A percentile compares a stretch with the other conserved stretches of the same genome.
These are phyloP conservation scores for Mallotus repandus DNA, from an alignment of 441 rosid species.

Conservation along the genomic window DNA sequence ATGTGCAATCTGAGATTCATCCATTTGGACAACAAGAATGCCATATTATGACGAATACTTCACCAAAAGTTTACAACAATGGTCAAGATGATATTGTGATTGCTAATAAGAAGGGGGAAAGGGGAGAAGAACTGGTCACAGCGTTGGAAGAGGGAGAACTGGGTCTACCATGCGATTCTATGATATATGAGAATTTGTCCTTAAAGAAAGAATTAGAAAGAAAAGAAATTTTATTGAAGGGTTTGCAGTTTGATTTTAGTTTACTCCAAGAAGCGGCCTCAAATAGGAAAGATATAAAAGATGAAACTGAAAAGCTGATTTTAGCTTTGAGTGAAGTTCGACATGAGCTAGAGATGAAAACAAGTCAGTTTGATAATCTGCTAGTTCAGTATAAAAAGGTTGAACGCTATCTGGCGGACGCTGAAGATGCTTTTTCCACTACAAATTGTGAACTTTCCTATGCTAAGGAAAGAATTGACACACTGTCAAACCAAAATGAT, in stretches of 20 bases:
- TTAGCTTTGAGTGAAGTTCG: slow-evolving; percentile 50
- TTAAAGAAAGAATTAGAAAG: slow-evolving; percentile 79
- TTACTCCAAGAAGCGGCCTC: slow-evolving; percentile 90
- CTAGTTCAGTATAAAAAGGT: slow-evolving; percentile 48
- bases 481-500: slow-evolving; percentile 62
- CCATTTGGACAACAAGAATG: slow-evolving; percentile 32
- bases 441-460: slow-evolving; percentile 55
- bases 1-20: slow-evolving; percentile 23
- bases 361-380: slow-evolving; percentile 59
- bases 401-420: slow-evolving; percentile 49
- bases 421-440: slow-evolving; percentile 50
- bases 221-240: slow-evolving; percentile 73
- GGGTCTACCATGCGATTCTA: slow-evolving; percentile 30
- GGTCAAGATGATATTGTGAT: slow-evolving; percentile 24
- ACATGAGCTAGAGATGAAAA: slow-evolving; percentile 63
- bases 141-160: slow-evolving; percentile 35
- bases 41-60: slow-evolving; percentile 17
- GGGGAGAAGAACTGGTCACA: slow-evolving; percentile 27
- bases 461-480: slow-evolving; percentile 54
- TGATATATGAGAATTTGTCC: slow-evolving; percentile 47
- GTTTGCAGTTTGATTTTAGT: slow-evolving; percentile 89
- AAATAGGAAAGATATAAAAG: slow-evolving; percentile 59
- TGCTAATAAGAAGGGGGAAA: slow-evolving; percentile 26
- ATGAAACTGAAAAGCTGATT: slow-evolving; percentile 64
- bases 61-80: slow-evolving; percentile 18